Percentiles rank a stretch among this genome's conserved stretches.
phyloP scores from a whole-genome alignment of 176 grass and related monocot genomes.

The Zoysia pacifica region DNA sequence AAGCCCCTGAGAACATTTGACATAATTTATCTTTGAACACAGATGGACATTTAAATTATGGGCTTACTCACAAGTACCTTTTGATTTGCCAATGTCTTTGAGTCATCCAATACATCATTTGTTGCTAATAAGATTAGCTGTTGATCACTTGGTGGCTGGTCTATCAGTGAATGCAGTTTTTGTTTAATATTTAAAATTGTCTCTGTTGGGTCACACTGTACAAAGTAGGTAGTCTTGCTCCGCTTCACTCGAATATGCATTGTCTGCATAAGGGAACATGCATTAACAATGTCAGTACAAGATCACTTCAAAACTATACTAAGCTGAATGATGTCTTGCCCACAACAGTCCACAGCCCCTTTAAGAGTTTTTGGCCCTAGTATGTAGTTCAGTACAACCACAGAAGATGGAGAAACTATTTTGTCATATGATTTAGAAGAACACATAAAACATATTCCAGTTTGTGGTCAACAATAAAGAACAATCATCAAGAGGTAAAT shows the following conservation, averaged over 20 bases:
- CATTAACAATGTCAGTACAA: slow-evolving; percentile 2
- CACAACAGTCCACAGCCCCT: not conserved
- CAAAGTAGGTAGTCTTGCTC: slow-evolving; percentile 71
- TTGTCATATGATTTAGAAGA: not conserved
- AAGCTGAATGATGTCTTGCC: not conserved
- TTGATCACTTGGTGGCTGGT: slow-evolving; percentile 61
- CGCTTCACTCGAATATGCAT: slow-evolving; percentile 92
- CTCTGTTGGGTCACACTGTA: slow-evolving; percentile 88
- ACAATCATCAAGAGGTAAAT: not conserved
- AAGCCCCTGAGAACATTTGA: not conserved
- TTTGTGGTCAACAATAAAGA: not conserved
- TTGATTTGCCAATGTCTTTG: slow-evolving; percentile 46
- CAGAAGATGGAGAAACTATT: too few relatives aligned
- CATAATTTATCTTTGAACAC: not conserved
- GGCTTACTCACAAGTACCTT: slow-evolving; percentile 45
- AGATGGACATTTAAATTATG: not conserved
- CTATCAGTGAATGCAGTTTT: slow-evolving; percentile 65
- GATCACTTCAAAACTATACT: slow-evolving; percentile 1
- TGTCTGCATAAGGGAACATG: slow-evolving; percentile 43
- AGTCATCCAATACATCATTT: slow-evolving; percentile 65
- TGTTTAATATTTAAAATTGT: slow-evolving; percentile 66
- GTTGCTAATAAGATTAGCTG: slow-evolving; percentile 51
- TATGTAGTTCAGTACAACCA: not conserved
- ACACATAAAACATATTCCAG: not conserved
- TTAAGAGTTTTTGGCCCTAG: slow-evolving; percentile 2